Evolutionary conservation across 2,329 filamentous ascomycete species (phyloP), one percentile per base, ranked within the genome.

Genomic region (Botryotinia narcissicola): DNA sequence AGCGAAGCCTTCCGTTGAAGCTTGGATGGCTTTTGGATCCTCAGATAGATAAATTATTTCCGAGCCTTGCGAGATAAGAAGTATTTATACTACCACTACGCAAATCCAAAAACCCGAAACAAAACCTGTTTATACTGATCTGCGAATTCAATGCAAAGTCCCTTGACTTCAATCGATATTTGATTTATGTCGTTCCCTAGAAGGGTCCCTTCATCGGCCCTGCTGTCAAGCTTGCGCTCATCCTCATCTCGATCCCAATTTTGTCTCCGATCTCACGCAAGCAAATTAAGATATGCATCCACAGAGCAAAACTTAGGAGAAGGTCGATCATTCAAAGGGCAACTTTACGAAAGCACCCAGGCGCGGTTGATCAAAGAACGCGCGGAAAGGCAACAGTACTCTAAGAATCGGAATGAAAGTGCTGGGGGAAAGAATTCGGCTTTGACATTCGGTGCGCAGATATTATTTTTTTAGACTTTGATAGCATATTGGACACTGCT

Each of bases 311-410:
- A 75, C 32, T 32, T 61, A 59, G 69, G 64, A 7, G 73, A 77
- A n/a, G 78, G 77, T 7, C 77, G 75, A 48, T 77, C 83, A 5
- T 90, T 90, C 79, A 85, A 87, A 77, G 87, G 87, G 32, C 88
- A 90, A 81, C 84, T 90, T 77, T 87, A 88, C 78, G 86, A 88
- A 76, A 89, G 87, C 75, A 88, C 89, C 68, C 84, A 84, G 69
- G 83, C 85, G 72, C 85, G 88, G 74, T 82, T 90, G 75, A 83
- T 84, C 76, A 82, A 86, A n/a, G 88, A 90, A 80, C 83, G 84
- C 68, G 84, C 84, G 74, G 87, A 89, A 80, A 83, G 86, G 37
- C 85, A 85, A 78, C 84, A 86, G 75, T 88, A 87, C 76, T 83
- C 84, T 10, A 78, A 78, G 64, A 78, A 83, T 76, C 81, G 83